phyloP scores from a whole-genome alignment of 2,329 filamentous ascomycete genomes.

The Davidsoniella eucalypti region DNA sequence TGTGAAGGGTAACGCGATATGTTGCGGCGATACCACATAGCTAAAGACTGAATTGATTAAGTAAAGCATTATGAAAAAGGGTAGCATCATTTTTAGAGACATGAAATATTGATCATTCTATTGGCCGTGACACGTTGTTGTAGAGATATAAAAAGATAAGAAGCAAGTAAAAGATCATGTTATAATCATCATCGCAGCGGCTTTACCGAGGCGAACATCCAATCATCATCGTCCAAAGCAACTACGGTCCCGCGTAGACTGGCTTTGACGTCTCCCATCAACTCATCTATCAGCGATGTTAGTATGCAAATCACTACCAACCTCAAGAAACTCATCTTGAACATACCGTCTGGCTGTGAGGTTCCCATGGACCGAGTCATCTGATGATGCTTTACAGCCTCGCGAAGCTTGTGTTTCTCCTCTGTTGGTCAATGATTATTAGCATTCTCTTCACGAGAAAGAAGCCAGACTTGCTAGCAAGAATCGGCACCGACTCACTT shows the following conservation, averaged over 20 bases:
- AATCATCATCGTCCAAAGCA: slow-evolving; percentile 64
- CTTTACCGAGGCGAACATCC: slow-evolving; percentile 65
- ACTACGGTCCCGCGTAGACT: slow-evolving; percentile 58
- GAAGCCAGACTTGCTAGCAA: too few species aligned
- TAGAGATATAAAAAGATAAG: not conserved
- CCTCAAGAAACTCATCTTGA: not conserved
- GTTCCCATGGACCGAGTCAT: slow-evolving; percentile 36
- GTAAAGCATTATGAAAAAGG: too few species aligned
- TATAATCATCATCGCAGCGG: too few species aligned
- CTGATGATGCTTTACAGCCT: slow-evolving; percentile 45
- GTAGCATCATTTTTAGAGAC: too few species aligned
- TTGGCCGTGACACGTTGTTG: too few species aligned
- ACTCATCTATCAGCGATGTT: slow-evolving; percentile 30
- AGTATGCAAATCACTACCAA: not conserved
- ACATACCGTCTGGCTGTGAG: slow-evolving; percentile 45
- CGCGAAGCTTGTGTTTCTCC: slow-evolving; percentile 42
- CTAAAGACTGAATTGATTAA: too few species aligned
- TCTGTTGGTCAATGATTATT: slow-evolving; percentile 23
- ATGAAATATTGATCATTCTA: too few species aligned
- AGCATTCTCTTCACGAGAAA: slow-evolving; percentile 16
- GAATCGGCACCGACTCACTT: slow-evolving; percentile 23
- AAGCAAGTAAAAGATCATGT: not conserved
- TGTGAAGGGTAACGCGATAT: too few species aligned
- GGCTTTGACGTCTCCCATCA: slow-evolving; percentile 51
- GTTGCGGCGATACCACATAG: too few species aligned